phyloP scores from a whole-genome alignment of 805 yeast genomes.

The Yamadazyma akitaensis region DNA sequence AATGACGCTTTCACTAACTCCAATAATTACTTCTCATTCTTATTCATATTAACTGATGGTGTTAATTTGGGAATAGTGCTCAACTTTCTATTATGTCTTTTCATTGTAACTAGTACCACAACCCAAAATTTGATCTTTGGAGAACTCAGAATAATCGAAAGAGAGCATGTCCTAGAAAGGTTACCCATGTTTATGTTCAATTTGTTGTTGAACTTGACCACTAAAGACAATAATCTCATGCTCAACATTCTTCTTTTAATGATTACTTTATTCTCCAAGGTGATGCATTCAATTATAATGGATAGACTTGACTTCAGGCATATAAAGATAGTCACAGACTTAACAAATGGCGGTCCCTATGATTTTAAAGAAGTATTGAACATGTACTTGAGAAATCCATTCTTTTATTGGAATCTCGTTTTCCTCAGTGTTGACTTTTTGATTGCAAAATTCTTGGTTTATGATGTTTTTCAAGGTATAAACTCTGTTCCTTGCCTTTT shows the following conservation, averaged over 20 bases:
- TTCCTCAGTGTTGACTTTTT: slow-evolving; percentile 50
- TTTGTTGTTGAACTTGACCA: slow-evolving; percentile 63
- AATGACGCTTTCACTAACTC: slow-evolving; percentile 20
- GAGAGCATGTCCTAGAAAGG: slow-evolving; percentile 53
- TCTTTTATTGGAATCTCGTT: slow-evolving; percentile 39
- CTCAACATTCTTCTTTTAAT: slow-evolving; percentile 41
- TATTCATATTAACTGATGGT: slow-evolving; percentile 31
- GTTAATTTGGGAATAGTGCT: slow-evolving; percentile 25
- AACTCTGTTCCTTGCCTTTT: slow-evolving; percentile 57
- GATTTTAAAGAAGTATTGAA: slow-evolving; percentile 20
- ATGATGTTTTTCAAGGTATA: slow-evolving; percentile 48
- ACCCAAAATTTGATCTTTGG: slow-evolving; percentile 65
- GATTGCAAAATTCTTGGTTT: slow-evolving; percentile 54
- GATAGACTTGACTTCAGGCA: slow-evolving; percentile 47
- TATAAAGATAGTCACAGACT: slow-evolving; percentile 25
- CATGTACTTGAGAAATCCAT: slow-evolving; percentile 27
- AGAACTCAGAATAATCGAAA: slow-evolving; percentile 66
- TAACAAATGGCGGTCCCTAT: slow-evolving; percentile 14
- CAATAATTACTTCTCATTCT: slow-evolving; percentile 21
- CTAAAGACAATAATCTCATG: slow-evolving; percentile 61
- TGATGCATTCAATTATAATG: slow-evolving; percentile 71
- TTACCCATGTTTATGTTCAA: slow-evolving; percentile 35
- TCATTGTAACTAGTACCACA: slow-evolving; percentile 30
- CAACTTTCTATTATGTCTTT: slow-evolving; percentile 22
- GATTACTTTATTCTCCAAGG: slow-evolving; percentile 42